Percentiles rank a stretch among this genome's conserved stretches.
phyloP scores from a whole-genome alignment of 768 basidiomycete genomes.

The Suillus subluteus region DNA sequence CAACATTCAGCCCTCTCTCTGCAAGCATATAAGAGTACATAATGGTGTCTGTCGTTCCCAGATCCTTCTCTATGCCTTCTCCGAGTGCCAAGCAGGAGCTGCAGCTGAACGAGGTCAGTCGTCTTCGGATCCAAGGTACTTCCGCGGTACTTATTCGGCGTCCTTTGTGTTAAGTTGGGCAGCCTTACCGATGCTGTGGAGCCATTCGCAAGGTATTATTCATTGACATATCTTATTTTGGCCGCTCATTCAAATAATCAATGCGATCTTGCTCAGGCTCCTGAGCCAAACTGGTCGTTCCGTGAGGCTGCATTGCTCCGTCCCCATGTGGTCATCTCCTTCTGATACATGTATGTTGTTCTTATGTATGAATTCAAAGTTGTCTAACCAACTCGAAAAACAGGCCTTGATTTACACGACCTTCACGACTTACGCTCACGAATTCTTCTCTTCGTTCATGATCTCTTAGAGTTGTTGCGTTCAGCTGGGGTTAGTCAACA shows the following conservation, averaged over 20 bases:
- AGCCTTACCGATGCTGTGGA: slow-evolving; percentile 59
- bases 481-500: slow-evolving; percentile 56
- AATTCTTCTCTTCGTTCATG: slow-evolving; percentile 65
- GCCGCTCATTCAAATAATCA: slow-evolving; percentile 7
- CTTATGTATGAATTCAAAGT: not conserved
- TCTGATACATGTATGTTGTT: slow-evolving; percentile 57
- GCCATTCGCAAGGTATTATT: slow-evolving; percentile 58
- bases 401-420: slow-evolving; percentile 71
- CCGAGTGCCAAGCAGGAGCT: slow-evolving; percentile 27
- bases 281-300: slow-evolving; percentile 50
- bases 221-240: slow-evolving; percentile 2
- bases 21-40: slow-evolving; percentile 21
- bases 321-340: slow-evolving; percentile 67
- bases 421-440: slow-evolving; percentile 66
- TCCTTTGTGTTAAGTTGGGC: slow-evolving; percentile 44
- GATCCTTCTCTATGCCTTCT: slow-evolving; percentile 14
- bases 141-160: slow-evolving; percentile 11
- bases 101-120: slow-evolving; percentile 42
- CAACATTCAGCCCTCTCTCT: slow-evolving; percentile 14
- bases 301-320: slow-evolving; percentile 63
- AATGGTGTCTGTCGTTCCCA: slow-evolving; percentile 37
- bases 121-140: slow-evolving; percentile 3
- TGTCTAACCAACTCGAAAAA: not conserved
- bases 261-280: slow-evolving; percentile 39
- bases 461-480: slow-evolving; percentile 60